Evolutionary conservation across 2,329 filamentous ascomycete species (phyloP), one percentile per base, ranked within the genome.

Genomic region (Colletotrichum nymphaeae): DNA sequence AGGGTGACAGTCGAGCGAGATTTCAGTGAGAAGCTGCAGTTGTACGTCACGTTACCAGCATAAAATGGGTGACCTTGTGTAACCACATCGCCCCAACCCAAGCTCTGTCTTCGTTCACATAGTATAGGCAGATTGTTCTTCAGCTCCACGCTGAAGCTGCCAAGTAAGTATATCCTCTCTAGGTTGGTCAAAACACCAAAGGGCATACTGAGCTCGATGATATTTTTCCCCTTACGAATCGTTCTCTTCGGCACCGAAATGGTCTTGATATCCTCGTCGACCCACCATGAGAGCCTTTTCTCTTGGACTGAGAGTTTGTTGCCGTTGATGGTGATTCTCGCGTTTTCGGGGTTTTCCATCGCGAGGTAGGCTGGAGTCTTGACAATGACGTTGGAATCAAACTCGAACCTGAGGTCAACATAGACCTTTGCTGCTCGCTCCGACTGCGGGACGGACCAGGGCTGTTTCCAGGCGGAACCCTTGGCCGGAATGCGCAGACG

Each of bases 151-250:
- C 66, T 73, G 57, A 81, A 81, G 26, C 75, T 59, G 1, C 80
- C 80, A 0, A 81, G 71, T 5, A 81, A 52, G 64, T 81, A 81
- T 2, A 81, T 66, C 2, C 80, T 75, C 46, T 81, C 80, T 0
- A 81, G 67, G 5, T 78, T 80, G 1, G 80, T 80, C 3, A 80
- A 42, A 0, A 79, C 63, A 0, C 79, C 78, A 52, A 80, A 81
- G 1, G 78, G 75, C 63, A 79, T 78, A 2, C 65, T 73, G 1
- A 81, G 56, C 0, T 69, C 71, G 3, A 81, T 52, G 3, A 60
- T 73, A 4, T 81, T 79, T 4, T 12, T 63, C 0, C 79, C 80
- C 22, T 62, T 68, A 4, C 74, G 73, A 4, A 81, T 79, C 11
- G 63, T 63, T 2, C 74, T 26, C 4, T 35, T 46, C 8, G 78